phyloP scores from a whole-genome alignment of 2,329 filamentous ascomycete species.

The Ophiostoma novo-ulmi region DNA sequence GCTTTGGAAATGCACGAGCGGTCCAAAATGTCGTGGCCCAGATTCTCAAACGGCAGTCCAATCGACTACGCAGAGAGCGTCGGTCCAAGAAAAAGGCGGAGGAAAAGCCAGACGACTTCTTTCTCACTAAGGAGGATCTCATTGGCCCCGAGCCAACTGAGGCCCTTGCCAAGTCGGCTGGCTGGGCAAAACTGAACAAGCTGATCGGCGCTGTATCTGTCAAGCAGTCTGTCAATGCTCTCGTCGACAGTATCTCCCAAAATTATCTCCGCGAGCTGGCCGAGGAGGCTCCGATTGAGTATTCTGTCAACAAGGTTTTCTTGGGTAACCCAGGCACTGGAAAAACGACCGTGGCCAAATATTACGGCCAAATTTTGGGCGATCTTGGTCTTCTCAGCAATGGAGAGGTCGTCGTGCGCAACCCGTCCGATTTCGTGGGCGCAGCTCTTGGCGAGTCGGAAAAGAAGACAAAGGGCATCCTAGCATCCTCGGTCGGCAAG shows the following conservation, averaged over 20 bases:
- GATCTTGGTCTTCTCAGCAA: constrained; percentile 63
- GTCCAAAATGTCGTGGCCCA: constrained; percentile 56
- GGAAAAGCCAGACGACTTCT: constrained; percentile 54
- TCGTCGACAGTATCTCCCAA: constrained; percentile 56
- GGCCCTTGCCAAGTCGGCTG: constrained; percentile 46
- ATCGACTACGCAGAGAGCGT: constrained; percentile 48
- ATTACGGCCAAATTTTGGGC: constrained; percentile 64
- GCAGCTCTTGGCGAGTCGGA: constrained; percentile 61
- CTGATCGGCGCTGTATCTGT: constrained; percentile 58
- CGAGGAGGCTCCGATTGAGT: constrained; percentile 55
- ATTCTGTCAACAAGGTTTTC: constrained; percentile 64
- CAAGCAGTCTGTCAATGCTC: constrained; percentile 53
- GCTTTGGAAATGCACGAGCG: constrained; percentile 68
- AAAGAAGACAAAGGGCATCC: constrained; percentile 64
- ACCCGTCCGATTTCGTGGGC: constrained; percentile 68
- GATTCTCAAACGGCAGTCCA: constrained; percentile 55
- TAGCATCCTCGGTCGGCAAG: constrained; percentile 62
- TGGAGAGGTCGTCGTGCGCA: constrained; percentile 67
- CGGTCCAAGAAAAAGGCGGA: constrained; percentile 41
- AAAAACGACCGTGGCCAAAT: constrained; percentile 69
- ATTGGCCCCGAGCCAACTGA: constrained; percentile 62
- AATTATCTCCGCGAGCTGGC: constrained; percentile 64
- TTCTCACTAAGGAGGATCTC: constrained; percentile 61
- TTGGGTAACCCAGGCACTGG: constrained; percentile 69
- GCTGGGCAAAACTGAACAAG: constrained; percentile 54